Percentiles rank a stretch among this genome's conserved stretches.
Evolutionary conservation across 2,329 filamentous ascomycete genomes (phyloP).

Genomic region (Aspergillus jensenii): DNA sequence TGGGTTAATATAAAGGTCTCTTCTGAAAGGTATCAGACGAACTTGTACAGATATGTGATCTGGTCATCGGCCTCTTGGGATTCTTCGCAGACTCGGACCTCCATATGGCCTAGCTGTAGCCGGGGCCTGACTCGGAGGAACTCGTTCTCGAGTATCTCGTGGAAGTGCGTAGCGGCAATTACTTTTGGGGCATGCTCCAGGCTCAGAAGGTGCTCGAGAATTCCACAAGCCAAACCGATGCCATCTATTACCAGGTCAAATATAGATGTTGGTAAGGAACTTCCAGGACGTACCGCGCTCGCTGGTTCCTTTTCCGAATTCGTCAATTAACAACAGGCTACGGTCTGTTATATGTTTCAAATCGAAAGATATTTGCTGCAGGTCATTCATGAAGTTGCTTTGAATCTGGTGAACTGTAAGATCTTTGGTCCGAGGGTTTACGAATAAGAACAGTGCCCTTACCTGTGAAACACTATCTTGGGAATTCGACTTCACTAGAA

Average conservation of each 20-base stretch:
- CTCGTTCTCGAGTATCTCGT: conserved; percentile 55
- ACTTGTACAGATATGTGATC: conserved; percentile 68
- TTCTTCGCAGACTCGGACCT: conserved; percentile 48
- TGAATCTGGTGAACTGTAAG: conserved; percentile 44
- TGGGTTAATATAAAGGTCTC: background rate
- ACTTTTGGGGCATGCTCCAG: conserved; percentile 57
- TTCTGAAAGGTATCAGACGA: conserved; percentile 4
- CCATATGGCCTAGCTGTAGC: conserved; percentile 60
- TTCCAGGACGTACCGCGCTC: conserved; percentile 44
- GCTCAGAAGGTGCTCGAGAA: conserved; percentile 58
- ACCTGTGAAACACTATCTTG: conserved; percentile 64
- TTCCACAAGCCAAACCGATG: conserved; percentile 62
- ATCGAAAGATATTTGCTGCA: conserved; percentile 81
- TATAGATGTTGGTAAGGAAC: background rate
- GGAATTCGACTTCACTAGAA: conserved; percentile 81
- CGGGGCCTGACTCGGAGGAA: conserved; percentile 49
- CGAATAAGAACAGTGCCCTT: background rate
- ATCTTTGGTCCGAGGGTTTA: background rate
- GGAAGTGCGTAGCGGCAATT: conserved; percentile 63
- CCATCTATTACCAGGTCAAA: conserved; percentile 49
- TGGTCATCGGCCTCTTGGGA: conserved; percentile 51
- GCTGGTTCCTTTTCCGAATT: conserved; percentile 76
- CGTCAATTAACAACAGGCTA: conserved; percentile 86
- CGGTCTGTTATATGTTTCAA: conserved; percentile 71
- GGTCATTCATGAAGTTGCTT: conserved; percentile 74